Evolutionary conservation across 352 stramenopile genomes (phyloP).

Genomic region (Globisporangium orthogonon): DNA sequence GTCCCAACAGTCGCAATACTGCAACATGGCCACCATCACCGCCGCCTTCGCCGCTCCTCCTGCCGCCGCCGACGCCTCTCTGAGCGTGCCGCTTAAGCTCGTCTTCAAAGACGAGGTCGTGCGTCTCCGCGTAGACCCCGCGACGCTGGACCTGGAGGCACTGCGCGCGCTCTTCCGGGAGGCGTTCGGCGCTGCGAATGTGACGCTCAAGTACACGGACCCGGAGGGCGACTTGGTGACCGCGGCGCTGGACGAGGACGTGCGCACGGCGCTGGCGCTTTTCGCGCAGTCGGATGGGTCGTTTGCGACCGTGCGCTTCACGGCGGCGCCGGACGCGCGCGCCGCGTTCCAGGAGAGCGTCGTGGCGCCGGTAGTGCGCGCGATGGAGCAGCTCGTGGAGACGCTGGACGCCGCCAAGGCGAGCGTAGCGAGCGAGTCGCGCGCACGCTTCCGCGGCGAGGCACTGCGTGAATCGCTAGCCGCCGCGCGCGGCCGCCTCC

Average conservation of each 20-base stretch:
- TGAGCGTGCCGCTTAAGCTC: slow-evolving; percentile 61
- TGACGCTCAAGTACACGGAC: slow-evolving; percentile 80
- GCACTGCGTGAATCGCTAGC: slow-evolving; percentile 48
- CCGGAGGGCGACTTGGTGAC: slow-evolving; percentile 59
- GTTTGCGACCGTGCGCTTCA: slow-evolving; percentile 57
- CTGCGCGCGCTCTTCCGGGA: slow-evolving; percentile 43
- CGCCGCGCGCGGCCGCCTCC: slow-evolving; percentile 39
- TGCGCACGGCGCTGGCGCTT: slow-evolving; percentile 49
- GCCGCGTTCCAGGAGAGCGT: slow-evolving; percentile 73
- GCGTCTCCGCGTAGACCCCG: slow-evolving; percentile 57
- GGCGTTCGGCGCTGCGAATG: slow-evolving; percentile 42
- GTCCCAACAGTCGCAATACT: neutral
- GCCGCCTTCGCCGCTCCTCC: neutral
- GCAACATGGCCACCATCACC: neutral
- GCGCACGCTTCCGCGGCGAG: slow-evolving; percentile 35
- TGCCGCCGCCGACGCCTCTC: neutral
- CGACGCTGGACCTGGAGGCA: slow-evolving; percentile 31
- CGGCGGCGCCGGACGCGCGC: slow-evolving; percentile 45
- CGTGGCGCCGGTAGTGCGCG: slow-evolving; percentile 62
- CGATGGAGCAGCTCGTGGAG: slow-evolving; percentile 72
- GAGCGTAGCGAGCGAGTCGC: slow-evolving; percentile 59
- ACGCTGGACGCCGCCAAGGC: slow-evolving; percentile 65
- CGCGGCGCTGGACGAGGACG: slow-evolving; percentile 57
- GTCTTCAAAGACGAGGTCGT: slow-evolving; percentile 72
- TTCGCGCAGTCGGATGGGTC: slow-evolving; percentile 29